Conservation (phyloP, 2,329 filamentous ascomycete species). For the Nakataea oryzae region DNA sequence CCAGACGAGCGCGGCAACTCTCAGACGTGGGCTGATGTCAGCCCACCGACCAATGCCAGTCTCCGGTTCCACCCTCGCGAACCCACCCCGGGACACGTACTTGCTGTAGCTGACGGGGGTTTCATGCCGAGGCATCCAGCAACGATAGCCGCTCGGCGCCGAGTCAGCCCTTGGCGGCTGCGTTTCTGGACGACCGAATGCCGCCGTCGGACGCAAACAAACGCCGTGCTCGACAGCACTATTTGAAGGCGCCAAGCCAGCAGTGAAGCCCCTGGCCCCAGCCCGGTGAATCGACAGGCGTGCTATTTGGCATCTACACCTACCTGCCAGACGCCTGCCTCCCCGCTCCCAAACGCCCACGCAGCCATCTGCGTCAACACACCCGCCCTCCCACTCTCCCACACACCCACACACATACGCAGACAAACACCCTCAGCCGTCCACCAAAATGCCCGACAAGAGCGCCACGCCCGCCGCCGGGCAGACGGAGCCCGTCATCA, state of each 20-base stretch:
- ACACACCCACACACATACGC: background rate
- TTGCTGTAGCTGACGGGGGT: background rate
- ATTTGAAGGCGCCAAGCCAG: background rate
- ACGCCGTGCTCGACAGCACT: background rate
- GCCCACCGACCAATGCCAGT: background rate
- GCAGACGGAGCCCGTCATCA: constrained; percentile 31
- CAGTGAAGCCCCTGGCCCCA: too few species aligned
- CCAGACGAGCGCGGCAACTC: background rate
- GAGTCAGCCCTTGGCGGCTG: too few species aligned
- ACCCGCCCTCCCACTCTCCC: background rate
- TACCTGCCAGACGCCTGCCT: background rate
- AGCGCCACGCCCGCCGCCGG: background rate
- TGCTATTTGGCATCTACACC: background rate
- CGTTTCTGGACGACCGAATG: background rate
- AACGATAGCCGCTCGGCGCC: background rate
- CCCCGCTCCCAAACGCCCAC: background rate
- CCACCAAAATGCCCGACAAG: background rate
- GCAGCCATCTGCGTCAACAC: too few species aligned
- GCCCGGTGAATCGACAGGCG: background rate
- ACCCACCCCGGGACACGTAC: background rate
- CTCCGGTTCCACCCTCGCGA: background rate
- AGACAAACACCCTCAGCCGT: too few species aligned
- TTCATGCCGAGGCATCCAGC: background rate
- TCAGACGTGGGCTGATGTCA: background rate
- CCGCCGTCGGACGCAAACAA: background rate